A percentile compares a stretch with the other conserved stretches of the same genome.
These are phyloP conservation scores for Dendrocalamus latiflorus DNA, from an alignment of 202 grass and related monocot genomes.

Conservation along the genomic window DNA sequence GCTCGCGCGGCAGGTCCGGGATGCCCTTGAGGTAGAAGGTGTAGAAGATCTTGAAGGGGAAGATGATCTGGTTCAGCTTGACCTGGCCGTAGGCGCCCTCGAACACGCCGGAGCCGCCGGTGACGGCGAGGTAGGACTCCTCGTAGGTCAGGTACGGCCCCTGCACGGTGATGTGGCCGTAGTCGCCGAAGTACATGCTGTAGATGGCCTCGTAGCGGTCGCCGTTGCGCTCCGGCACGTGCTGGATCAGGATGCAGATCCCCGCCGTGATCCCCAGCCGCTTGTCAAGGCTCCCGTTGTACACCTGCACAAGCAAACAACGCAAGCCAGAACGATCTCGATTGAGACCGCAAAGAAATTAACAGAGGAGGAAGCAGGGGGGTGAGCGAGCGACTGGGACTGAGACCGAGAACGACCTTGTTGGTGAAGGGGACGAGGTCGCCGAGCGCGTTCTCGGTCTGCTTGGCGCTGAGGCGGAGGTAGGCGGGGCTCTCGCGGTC, in stretches of 20 bases:
- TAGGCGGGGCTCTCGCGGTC: conserved; percentile 65
- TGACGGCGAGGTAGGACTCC: conserved; percentile 69
- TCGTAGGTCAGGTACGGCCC: conserved; percentile 78
- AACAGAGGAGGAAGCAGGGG: too few species aligned
- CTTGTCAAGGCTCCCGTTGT: too few species aligned
- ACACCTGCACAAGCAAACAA: conserved; percentile 36
- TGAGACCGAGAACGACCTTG: too few species aligned
- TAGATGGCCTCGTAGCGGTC: conserved; percentile 81
- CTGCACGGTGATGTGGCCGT: conserved; percentile 84
- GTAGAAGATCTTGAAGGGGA: conserved; percentile 95
- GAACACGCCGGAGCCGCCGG: conserved; percentile 73
- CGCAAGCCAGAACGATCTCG: too few species aligned
- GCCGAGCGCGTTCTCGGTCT: too few species aligned
- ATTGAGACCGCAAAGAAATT: not conserved
- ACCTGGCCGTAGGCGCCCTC: conserved; percentile 80
- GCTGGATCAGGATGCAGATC: conserved; percentile 81
- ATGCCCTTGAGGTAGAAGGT: conserved; percentile 92
- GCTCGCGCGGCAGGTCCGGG: conserved; percentile 64
- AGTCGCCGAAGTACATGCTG: conserved; percentile 90
- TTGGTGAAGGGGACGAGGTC: too few species aligned
- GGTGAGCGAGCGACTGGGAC: too few species aligned
- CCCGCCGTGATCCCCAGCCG: too few species aligned
- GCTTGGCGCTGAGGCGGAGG: too few species aligned
- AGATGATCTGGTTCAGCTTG: conserved; percentile 89
- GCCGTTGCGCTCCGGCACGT: conserved; percentile 81